Conservation (phyloP, 2,329 filamentous ascomycete genomes). For the Diaporthe sp. region DNA sequence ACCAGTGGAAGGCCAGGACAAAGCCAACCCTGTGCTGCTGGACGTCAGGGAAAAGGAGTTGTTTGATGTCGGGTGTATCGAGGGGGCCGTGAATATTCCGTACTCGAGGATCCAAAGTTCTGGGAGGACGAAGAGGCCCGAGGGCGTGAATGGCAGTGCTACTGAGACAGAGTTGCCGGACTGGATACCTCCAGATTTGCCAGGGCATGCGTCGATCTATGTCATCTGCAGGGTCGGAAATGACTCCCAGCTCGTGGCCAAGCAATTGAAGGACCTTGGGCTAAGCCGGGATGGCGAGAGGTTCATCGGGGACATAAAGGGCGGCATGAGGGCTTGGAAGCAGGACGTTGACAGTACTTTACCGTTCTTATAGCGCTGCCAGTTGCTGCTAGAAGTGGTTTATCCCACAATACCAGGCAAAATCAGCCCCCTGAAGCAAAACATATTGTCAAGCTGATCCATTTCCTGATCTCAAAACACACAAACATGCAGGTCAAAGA, state of each 20-base stretch:
- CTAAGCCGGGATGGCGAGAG: constrained; percentile 65
- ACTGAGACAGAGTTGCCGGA: neutral
- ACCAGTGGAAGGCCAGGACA: constrained; percentile 21
- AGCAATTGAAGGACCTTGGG: constrained; percentile 74
- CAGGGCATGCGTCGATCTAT: constrained; percentile 70
- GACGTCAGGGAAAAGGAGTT: constrained; percentile 90
- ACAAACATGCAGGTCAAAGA: neutral
- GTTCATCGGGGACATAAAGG: constrained; percentile 78
- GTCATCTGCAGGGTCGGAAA: constrained; percentile 82
- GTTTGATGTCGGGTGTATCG: constrained; percentile 83
- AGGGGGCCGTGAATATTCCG: constrained; percentile 81
- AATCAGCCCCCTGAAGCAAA: constrained; percentile 34
- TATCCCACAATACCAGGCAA: neutral
- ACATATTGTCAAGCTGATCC: neutral
- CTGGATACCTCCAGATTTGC: constrained; percentile 46
- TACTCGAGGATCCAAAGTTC: constrained; percentile 64
- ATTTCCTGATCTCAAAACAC: neutral
- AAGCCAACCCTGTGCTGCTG: constrained; percentile 70
- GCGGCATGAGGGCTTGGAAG: constrained; percentile 82
- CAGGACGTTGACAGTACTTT: constrained; percentile 71
- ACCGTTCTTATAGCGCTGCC: constrained; percentile 62
- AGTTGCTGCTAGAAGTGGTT: neutral
- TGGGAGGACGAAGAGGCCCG: constrained; percentile 42
- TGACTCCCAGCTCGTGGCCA: constrained; percentile 80
- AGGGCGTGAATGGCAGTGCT: neutral